A percentile compares a stretch with the other conserved stretches of the same genome.
Conservation (phyloP, 2,329 filamentous ascomycete genomes). For the Beauveria sp. region DNA sequence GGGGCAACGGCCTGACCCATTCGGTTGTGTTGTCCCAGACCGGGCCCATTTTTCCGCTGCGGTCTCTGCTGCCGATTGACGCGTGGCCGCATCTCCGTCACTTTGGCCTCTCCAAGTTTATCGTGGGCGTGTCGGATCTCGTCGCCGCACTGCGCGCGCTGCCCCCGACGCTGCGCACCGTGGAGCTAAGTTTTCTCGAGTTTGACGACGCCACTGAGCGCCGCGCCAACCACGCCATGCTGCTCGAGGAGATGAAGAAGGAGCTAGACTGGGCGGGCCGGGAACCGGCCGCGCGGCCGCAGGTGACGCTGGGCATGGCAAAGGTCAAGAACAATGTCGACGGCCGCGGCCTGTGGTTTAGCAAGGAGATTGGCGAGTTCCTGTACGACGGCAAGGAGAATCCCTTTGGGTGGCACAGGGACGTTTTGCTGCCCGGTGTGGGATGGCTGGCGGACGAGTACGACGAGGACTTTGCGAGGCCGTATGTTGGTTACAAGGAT, state of each 20-base stretch:
- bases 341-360: background rate
- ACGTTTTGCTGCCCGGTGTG: background rate
- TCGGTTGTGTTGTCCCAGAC: background rate
- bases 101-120: conserved; percentile 23
- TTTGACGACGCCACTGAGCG: conserved; percentile 15
- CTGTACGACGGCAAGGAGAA: background rate
- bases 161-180: conserved; percentile 20
- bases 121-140: conserved; percentile 20
- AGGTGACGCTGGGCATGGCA: background rate
- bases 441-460: background rate
- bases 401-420: background rate
- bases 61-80: conserved; percentile 23
- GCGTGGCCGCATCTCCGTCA: conserved; percentile 22
- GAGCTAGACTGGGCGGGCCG: background rate
- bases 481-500: background rate
- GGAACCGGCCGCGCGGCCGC: background rate
- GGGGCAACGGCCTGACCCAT: conserved; percentile 6
- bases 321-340: background rate
- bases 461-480: background rate
- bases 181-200: conserved; percentile 26
- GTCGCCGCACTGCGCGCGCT: conserved; percentile 22
- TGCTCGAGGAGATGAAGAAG: background rate
- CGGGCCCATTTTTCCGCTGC: conserved; percentile 16
- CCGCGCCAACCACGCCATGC: background rate
- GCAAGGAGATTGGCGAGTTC: background rate